A percentile compares a stretch with the other conserved stretches of the same genome.
Evolutionary conservation across 768 basidiomycete species (phyloP).

Genomic region (Tylopilus subfusipes): DNA sequence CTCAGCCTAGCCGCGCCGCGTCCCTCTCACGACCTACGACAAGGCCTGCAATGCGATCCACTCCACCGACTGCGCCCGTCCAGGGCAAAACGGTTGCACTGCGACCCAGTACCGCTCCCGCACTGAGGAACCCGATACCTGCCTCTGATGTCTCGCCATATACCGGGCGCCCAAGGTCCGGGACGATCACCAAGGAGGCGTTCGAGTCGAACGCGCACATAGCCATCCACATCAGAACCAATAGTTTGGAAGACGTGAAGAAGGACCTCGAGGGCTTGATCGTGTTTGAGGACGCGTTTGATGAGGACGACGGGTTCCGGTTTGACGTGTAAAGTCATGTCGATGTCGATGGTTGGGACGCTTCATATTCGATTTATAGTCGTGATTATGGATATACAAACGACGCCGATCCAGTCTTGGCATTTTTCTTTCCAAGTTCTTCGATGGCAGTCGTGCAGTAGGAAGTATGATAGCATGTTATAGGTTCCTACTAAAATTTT

Average conservation of each 20-base stretch:
- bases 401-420: conserved; percentile 4
- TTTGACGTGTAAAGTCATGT: too few relatives aligned
- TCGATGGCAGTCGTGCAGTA: conserved; percentile 16
- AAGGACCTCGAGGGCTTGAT: conserved; percentile 32
- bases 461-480: conserved; percentile 10
- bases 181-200: conserved; percentile 21
- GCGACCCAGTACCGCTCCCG: background rate
- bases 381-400: conserved; percentile 5
- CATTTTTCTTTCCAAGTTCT: conserved; percentile 1
- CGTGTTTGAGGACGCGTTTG: conserved; percentile 30
- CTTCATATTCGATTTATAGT: conserved; percentile 8
- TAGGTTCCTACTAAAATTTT: background rate
- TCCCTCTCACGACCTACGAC: conserved; percentile 6
- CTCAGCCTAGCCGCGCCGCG: conserved; percentile 8
- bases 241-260: conserved; percentile 28
- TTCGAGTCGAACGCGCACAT: conserved; percentile 23
- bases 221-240: conserved; percentile 15
- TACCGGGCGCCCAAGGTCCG: conserved; percentile 15
- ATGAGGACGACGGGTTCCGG: conserved; percentile 24
- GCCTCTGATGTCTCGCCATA: background rate
- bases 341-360: too few relatives aligned
- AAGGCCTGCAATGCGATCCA: conserved; percentile 7
- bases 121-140: background rate
- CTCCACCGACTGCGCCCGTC: background rate
- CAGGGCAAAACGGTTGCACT: conserved; percentile 8